Evolutionary conservation across 192 early-diverging fungal species (phyloP).

Genomic region (Entomortierella lignicola): DNA sequence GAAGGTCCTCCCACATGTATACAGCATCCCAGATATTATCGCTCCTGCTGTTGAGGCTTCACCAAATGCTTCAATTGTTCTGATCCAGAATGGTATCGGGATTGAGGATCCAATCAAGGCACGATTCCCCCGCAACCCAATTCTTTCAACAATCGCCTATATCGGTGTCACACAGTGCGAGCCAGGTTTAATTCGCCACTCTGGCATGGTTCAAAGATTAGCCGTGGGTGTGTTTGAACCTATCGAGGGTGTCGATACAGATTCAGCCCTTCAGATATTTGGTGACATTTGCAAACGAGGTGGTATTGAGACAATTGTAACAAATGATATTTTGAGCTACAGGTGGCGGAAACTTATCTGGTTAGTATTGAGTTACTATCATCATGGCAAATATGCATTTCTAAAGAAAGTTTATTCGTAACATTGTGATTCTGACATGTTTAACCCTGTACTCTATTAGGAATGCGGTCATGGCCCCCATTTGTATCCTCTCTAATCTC

Average conservation of each 20-base stretch:
- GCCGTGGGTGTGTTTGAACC: constrained; percentile 48
- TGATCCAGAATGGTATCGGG: constrained; percentile 82
- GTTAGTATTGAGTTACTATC: too few species aligned
- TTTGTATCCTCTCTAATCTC: constrained; percentile 70
- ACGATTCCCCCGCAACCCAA: constrained; percentile 71
- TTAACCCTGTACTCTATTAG: constrained; percentile 16
- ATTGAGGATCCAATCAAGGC: constrained; percentile 68
- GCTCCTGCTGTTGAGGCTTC: constrained; percentile 62
- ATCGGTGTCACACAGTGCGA: constrained; percentile 70
- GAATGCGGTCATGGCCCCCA: constrained; percentile 78
- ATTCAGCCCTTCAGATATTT: constrained; percentile 50
- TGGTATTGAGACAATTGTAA: constrained; percentile 50
- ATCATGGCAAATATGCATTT: too few species aligned
- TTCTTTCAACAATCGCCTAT: constrained; percentile 71
- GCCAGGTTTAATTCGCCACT: constrained; percentile 66
- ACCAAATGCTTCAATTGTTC: constrained; percentile 63
- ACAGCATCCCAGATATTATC: constrained; percentile 68
- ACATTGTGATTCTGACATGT: too few species aligned
- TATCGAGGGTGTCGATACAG: constrained; percentile 39
- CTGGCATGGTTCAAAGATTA: constrained; percentile 46
- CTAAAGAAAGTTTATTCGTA: too few species aligned
- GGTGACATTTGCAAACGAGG: constrained; percentile 54
- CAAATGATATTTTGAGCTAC: constrained; percentile 68
- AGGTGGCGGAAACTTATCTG: constrained; percentile 82
- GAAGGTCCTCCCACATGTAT: constrained; percentile 74